These are phyloP conservation scores for Ophiostoma himal-ulmi DNA, from an alignment of 2,329 filamentous ascomycete genomes.

Conservation along the genomic window DNA sequence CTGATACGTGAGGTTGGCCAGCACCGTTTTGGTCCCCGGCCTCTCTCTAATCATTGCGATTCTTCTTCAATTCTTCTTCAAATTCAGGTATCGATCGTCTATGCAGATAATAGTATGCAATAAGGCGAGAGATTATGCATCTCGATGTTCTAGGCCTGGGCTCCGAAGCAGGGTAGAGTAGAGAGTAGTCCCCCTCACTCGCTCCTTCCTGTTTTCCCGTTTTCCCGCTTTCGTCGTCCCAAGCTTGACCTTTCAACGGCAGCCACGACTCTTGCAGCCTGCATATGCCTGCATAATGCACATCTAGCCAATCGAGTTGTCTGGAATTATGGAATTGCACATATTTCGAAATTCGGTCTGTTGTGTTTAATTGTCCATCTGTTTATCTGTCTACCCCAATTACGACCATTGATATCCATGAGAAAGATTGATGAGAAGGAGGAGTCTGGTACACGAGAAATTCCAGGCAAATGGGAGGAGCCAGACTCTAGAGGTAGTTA, in stretches of 20 bases:
- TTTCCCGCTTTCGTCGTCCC: constrained; percentile 12
- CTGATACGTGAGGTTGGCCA: background rate
- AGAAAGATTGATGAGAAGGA: background rate
- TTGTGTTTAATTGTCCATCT: background rate
- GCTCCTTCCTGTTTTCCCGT: constrained; percentile 16
- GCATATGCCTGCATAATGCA: constrained; percentile 32
- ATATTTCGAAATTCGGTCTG: background rate
- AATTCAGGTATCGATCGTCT: background rate
- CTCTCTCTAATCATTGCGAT: too few relatives aligned
- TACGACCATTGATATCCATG: background rate
- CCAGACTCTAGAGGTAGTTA: background rate
- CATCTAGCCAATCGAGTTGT: constrained; percentile 23
- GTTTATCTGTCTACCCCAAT: background rate
- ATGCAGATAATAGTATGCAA: background rate
- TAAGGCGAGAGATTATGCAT: background rate
- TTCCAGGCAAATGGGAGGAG: too few relatives aligned
- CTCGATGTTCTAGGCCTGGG: constrained; percentile 9
- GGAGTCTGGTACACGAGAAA: background rate
- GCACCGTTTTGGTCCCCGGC: too few relatives aligned
- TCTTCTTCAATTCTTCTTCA: background rate
- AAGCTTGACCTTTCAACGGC: constrained; percentile 38
- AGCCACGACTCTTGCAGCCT: constrained; percentile 43
- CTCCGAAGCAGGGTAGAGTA: background rate
- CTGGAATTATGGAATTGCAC: background rate
- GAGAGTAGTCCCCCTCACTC: background rate